These are phyloP conservation scores for Xylariaceae sp. DNA, from an alignment of 2,329 filamentous ascomycete genomes.

Conservation along the genomic window DNA sequence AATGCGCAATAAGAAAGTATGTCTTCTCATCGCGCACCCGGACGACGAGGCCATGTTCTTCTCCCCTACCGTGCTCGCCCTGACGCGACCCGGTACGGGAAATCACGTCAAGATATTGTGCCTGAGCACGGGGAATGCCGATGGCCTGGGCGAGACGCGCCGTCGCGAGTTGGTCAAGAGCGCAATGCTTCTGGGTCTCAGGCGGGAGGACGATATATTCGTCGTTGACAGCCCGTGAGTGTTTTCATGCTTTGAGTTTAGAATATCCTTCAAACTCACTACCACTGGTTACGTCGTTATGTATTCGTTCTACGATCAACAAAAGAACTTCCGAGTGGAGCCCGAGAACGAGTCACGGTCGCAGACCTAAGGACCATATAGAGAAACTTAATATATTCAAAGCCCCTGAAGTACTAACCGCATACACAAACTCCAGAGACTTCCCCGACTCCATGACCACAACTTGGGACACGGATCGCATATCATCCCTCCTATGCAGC, in stretches of 20 bases:
- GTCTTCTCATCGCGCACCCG: slow-evolving; percentile 90
- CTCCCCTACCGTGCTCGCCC: slow-evolving; percentile 77
- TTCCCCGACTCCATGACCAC: slow-evolving; percentile 88
- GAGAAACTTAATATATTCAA: neutral
- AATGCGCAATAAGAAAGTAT: slow-evolving; percentile 78
- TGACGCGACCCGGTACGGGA: slow-evolving; percentile 72
- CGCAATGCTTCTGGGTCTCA: slow-evolving; percentile 70
- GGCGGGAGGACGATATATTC: slow-evolving; percentile 72
- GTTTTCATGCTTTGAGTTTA: neutral
- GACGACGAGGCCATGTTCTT: slow-evolving; percentile 99
- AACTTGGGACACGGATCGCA: slow-evolving; percentile 67
- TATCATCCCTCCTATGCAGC: slow-evolving; percentile 65
- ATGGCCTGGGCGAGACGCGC: slow-evolving; percentile 77
- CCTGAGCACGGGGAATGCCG: slow-evolving; percentile 82
- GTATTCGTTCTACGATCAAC: neutral
- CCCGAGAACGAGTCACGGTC: neutral
- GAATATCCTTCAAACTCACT: neutral
- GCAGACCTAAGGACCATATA: neutral
- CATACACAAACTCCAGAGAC: slow-evolving; percentile 38
- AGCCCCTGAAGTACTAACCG: neutral
- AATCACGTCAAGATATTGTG: slow-evolving; percentile 96
- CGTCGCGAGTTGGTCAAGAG: slow-evolving; percentile 81
- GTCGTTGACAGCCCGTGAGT: slow-evolving; percentile 73
- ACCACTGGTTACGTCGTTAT: neutral
- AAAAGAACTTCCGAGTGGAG: neutral